Percentiles rank a stretch among this genome's conserved stretches.
Conservation (phyloP, 148 eudicot genomes). For the Spergularia bocconei region DNA sequence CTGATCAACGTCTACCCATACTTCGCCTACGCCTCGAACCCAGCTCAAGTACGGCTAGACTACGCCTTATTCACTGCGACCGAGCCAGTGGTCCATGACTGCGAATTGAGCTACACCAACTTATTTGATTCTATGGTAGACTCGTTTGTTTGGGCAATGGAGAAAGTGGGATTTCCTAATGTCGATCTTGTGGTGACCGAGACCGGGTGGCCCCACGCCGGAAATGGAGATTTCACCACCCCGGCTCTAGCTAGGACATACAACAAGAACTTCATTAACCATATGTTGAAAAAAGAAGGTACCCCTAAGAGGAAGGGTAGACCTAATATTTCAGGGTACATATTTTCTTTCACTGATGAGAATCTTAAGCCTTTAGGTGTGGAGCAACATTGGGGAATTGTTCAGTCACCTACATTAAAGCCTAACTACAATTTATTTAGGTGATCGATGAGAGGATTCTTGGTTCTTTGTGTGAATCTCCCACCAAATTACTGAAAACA, state of each 20-base stretch:
- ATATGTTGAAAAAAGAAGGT: slow-evolving; percentile 6
- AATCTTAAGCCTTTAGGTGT: slow-evolving; percentile 30
- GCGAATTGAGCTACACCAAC: slow-evolving; percentile 30
- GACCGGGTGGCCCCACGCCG: slow-evolving; percentile 44
- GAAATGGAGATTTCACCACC: slow-evolving; percentile 31
- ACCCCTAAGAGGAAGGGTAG: slow-evolving; percentile 36
- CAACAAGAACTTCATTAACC: slow-evolving; percentile 27
- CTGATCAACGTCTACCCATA: slow-evolving; percentile 51
- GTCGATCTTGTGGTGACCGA: slow-evolving; percentile 33
- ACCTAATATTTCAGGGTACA: slow-evolving; percentile 14
- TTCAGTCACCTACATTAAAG: slow-evolving; percentile 17
- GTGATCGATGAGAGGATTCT: too few relatives aligned
- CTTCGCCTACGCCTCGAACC: slow-evolving; percentile 34
- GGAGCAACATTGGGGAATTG: slow-evolving; percentile 38
- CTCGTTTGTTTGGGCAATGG: slow-evolving; percentile 32
- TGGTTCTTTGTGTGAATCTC: too few relatives aligned
- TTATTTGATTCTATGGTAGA: slow-evolving; percentile 50
- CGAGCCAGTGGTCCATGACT: slow-evolving; percentile 22
- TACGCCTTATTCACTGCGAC: slow-evolving; percentile 37
- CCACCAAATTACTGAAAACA: too few relatives aligned
- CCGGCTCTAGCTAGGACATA: slow-evolving; percentile 33
- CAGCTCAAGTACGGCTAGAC: slow-evolving; percentile 26
- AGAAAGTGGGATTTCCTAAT: slow-evolving; percentile 22
- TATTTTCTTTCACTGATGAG: slow-evolving; percentile 39
- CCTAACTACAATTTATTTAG: slow-evolving; percentile 21